Conservation (phyloP, 495 filamentous ascomycete species). For the Lepidopterella palustris region DNA sequence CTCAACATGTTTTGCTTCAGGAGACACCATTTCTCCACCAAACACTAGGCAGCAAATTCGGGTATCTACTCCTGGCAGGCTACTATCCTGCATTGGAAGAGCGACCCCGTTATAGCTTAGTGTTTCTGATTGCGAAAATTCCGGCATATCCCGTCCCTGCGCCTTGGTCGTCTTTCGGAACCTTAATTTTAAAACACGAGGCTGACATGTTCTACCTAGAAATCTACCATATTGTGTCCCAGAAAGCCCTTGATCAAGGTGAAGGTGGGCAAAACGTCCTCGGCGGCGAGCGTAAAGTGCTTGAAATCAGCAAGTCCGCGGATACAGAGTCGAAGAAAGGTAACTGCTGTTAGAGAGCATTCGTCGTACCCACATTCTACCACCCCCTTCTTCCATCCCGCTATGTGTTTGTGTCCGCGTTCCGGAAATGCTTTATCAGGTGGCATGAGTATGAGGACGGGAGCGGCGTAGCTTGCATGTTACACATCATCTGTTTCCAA, state of each 20-base stretch:
- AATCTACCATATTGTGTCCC: slow-evolving; percentile 99
- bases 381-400: not conserved
- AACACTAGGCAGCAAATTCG: too few species aligned
- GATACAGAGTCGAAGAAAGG: slow-evolving; percentile 70
- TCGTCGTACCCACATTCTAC: not conserved
- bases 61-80: too few species aligned
- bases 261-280: slow-evolving; percentile 69
- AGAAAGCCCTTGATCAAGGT: slow-evolving; percentile 86
- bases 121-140: too few species aligned
- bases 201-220: slow-evolving; percentile 47
- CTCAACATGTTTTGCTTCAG: too few species aligned
- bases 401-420: slow-evolving; percentile 12
- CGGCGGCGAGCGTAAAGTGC: slow-evolving; percentile 55
- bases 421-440: slow-evolving; percentile 10
- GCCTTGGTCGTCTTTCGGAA: not conserved
- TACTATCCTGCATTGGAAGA: too few species aligned
- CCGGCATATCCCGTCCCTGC: too few species aligned
- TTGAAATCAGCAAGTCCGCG: slow-evolving; percentile 75
- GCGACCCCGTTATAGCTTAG: too few species aligned
- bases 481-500: not conserved
- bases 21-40: too few species aligned
- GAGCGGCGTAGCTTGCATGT: not conserved
- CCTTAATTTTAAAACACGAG: not conserved
- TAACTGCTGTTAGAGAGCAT: slow-evolving; percentile 63
- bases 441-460: slow-evolving; percentile 2